Evolutionary conservation across 192 early-diverging fungal species (phyloP), one percentile per base, ranked within the genome.

Genomic region (Glomus cerebriforme): DNA sequence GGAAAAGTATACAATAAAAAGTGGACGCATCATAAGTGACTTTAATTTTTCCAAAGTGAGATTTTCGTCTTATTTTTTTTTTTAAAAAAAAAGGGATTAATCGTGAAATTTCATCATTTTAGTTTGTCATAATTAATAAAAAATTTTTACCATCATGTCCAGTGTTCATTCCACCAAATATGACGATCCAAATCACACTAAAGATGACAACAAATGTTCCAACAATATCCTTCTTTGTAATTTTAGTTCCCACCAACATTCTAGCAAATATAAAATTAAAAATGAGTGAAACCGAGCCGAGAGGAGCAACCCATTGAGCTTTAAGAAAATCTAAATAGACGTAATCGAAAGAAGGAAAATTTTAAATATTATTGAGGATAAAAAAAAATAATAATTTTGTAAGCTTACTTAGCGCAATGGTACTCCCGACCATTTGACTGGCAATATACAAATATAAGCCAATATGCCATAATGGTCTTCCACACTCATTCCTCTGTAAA

Each of bases 241-340:
- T 90, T 19, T 81, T 75, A 9, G 89, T 90, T n/a, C 84, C 84
- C 8, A 90, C 89, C 22, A 90, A 76, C 60, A 88, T 85, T 77
- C 86, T 86, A 27, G 89, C 89, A 83, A 90, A 90, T 35, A 90
- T 70, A 71, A 90, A 90, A 71, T 90, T 90, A 80, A 87, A 91
- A 73, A 91, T 88, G 54, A 91, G 77, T 10, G 88, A 84, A 27
- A 87, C 83, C 27, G 85, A 84, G 27, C 88, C 90, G 7, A 89
- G 78, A 29, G 88, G 88, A 43, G 88, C 88, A 8, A 89, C 90
- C 88, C 90, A 89, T 79, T 89, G 87, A 3, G 88, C 88, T 73
- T 91, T 89, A 27, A 89, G 82, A 80, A 84, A 91, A 76, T 91
- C 90, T 91, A 84, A 8, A 24, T 24, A 39, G n/a, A 27, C 32